Percentiles rank a stretch among this genome's conserved stretches.
phyloP scores from a whole-genome alignment of 768 basidiomycete genomes.

The Pisolithus sp. region DNA sequence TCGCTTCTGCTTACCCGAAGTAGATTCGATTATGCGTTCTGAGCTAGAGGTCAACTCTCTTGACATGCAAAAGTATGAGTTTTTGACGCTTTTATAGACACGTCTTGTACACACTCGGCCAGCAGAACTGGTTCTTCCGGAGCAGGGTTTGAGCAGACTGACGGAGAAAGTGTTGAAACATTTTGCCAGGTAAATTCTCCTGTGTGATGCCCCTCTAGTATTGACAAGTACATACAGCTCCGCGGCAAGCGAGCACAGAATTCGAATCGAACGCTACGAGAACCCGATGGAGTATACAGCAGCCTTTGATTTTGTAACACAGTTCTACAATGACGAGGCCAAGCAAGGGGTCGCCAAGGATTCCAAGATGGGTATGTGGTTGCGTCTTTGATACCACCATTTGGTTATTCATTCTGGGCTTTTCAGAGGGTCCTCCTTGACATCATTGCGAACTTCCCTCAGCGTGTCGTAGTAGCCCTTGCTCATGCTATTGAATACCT shows the following conservation, averaged over 20 bases:
- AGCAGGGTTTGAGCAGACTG: slow-evolving; percentile 50
- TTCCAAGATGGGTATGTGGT: slow-evolving; percentile 12
- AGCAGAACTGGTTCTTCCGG: slow-evolving; percentile 68
- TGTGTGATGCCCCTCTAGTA: not conserved
- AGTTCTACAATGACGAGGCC: slow-evolving; percentile 57
- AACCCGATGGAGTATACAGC: slow-evolving; percentile 52
- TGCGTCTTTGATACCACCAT: not conserved
- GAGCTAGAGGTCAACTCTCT: slow-evolving; percentile 69
- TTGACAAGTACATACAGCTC: slow-evolving; percentile 24
- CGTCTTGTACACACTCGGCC: slow-evolving; percentile 81
- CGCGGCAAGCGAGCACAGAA: slow-evolving; percentile 33
- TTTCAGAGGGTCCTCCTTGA: slow-evolving; percentile 57
- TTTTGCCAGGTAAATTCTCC: slow-evolving; percentile 50
- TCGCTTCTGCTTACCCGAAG: slow-evolving; percentile 2
- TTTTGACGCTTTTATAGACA: slow-evolving; percentile 47
- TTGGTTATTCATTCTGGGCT: not conserved
- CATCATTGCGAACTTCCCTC: slow-evolving; percentile 57
- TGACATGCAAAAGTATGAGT: not conserved
- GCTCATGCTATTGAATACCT: slow-evolving; percentile 71
- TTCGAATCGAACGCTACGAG: slow-evolving; percentile 60
- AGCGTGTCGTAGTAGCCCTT: slow-evolving; percentile 62
- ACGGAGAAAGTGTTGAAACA: slow-evolving; percentile 74
- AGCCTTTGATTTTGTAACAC: slow-evolving; percentile 61
- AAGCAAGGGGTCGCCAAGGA: slow-evolving; percentile 35
- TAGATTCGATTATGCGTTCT: slow-evolving; percentile 77